Evolutionary conservation across 2,329 filamentous ascomycete species (phyloP), one percentile per base, ranked within the genome.

Genomic region (Aspergillus vadensis): DNA sequence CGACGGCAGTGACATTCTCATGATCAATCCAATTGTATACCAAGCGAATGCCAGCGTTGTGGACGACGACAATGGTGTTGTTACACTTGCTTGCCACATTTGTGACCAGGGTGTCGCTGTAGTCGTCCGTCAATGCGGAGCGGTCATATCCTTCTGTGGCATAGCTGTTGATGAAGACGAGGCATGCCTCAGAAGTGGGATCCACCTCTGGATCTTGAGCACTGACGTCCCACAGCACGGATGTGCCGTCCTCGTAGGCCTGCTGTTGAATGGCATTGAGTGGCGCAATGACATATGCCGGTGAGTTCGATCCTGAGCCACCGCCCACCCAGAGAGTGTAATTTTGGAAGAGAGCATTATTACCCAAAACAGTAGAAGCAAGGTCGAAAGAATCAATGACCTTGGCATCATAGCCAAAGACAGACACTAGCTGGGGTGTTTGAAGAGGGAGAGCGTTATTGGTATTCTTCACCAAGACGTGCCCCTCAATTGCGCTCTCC

Each of bases 61-160:
- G 87, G 5, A 89, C 79, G 0, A 88, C 77, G 0, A 89, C 87
- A 17, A 90, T 79, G 1, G 87, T 89, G 62, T 86, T 88, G 63
- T 78, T 80, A 72, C 86, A 90, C 21, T 79, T 77, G 7, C 78
- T 74, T 0, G 88, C 87, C 0, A 90, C 85, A 49, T 83, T 80
- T 1, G 74, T 75, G 47, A 89, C 81, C 0, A 89, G 75, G 0
- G 72, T 74, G 63, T 90, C 86, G 1, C 84, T 87, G 7, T 72
- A 69, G 1, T 67, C 55, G 55, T 80, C 75, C 1, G 55, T 47
- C 0, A 81, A 68, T 9, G 63, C 68, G 1, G 73, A 64, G 0
- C 78, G 69, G 57, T 80, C 78, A 55, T 65, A 74, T 0, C 70
- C 71, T 60, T 81, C 79, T 0, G 73, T 73, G 1, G 76, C 27